Conservation (phyloP, 176 grass and related monocot genomes). For the Cenchrus purpureus region DNA sequence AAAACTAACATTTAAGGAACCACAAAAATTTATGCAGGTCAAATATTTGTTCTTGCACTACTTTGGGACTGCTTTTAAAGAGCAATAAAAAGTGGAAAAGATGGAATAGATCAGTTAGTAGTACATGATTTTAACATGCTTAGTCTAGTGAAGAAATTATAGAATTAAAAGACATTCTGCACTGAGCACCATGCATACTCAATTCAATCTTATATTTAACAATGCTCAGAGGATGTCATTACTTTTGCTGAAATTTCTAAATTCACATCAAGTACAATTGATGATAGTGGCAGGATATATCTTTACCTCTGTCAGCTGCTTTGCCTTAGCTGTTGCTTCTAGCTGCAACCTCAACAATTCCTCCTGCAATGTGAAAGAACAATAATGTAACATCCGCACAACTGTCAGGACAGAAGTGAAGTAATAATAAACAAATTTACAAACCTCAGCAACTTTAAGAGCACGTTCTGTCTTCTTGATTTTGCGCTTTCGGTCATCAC, state of each 20-base stretch:
- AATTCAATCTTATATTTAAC: not conserved
- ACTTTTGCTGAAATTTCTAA: not conserved
- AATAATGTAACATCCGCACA: slow-evolving; percentile 18
- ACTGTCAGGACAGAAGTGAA: not conserved
- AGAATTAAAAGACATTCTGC: not conserved
- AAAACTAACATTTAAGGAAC: not conserved
- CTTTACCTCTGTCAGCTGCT: slow-evolving; percentile 79
- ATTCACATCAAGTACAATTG: not conserved
- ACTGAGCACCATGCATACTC: not conserved
- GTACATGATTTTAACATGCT: not conserved
- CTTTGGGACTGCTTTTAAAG: not conserved
- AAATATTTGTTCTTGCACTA: slow-evolving; percentile 3
- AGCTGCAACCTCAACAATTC: slow-evolving; percentile 84
- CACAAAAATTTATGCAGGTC: slow-evolving; percentile 1
- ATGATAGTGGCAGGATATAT: slow-evolving; percentile 1
- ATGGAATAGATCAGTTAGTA: slow-evolving; percentile 10
- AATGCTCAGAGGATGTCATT: not conserved
- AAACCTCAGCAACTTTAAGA: slow-evolving; percentile 95
- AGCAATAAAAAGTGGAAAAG: not conserved
- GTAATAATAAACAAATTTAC: slow-evolving; percentile 29
- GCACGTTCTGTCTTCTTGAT: slow-evolving; percentile 87
- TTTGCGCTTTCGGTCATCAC: slow-evolving; percentile 65
- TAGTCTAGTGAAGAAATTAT: slow-evolving; percentile 11
- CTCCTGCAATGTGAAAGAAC: slow-evolving; percentile 57
- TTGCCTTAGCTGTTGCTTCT: slow-evolving; percentile 77